A percentile compares a stretch with the other conserved stretches of the same genome.
Conservation (phyloP, 495 filamentous ascomycete genomes). For the Tuber borchii region DNA sequence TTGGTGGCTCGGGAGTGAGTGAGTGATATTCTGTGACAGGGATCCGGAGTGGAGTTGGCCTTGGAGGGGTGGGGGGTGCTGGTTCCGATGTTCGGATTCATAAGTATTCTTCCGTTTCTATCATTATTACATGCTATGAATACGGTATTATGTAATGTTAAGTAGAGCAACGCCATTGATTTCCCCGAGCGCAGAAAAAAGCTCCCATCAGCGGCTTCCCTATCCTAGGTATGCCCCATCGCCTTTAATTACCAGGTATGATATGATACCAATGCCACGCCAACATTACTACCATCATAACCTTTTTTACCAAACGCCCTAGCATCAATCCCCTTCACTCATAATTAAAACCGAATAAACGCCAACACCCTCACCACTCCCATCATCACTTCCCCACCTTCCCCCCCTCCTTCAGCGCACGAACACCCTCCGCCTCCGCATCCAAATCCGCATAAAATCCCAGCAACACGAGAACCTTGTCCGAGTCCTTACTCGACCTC, state of each 20-base stretch:
- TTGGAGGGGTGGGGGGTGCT: background rate
- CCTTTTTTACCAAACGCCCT: background rate
- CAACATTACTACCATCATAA: background rate
- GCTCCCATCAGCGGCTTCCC: background rate
- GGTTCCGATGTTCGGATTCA: background rate
- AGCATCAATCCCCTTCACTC: background rate
- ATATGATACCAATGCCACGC: background rate
- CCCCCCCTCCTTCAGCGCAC: conserved; percentile 54
- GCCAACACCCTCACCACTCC: background rate
- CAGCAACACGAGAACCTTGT: conserved; percentile 61
- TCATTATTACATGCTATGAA: background rate
- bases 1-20: background rate
- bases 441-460: conserved; percentile 70
- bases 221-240: background rate
- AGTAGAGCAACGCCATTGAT: background rate
- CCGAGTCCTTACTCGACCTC: conserved; percentile 49
- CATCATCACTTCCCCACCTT: background rate
- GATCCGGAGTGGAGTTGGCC: background rate
- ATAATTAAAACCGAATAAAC: background rate
- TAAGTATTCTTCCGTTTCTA: background rate
- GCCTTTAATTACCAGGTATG: background rate
- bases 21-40: conserved; percentile 1
- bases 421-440: conserved; percentile 67
- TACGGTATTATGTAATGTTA: background rate
- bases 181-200: background rate